Evolutionary conservation across 176 grass and related monocot species (phyloP).

Genomic region (Carex scoparia): DNA sequence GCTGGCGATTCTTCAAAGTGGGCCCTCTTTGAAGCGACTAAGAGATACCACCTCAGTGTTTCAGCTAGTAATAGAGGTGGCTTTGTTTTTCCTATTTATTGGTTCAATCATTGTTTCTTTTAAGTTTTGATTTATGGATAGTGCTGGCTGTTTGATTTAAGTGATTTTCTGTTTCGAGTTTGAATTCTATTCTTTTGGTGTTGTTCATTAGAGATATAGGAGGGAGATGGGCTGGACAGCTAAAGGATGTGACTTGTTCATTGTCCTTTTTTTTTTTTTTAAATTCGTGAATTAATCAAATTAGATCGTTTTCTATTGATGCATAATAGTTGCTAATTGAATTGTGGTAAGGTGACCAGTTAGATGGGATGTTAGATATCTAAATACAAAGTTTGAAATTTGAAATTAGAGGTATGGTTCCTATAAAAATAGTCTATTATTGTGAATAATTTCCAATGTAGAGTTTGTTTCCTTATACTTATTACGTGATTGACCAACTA

Average conservation of each 20-base stretch:
- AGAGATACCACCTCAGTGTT: constrained; percentile 4
- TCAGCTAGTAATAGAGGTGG: constrained; percentile 17
- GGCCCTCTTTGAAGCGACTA: not conserved
- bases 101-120: not conserved
- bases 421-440: not conserved
- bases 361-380: not conserved
- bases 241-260: not conserved
- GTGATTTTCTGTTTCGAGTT: not conserved
- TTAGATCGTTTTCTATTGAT: not conserved
- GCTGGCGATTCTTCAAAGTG: constrained; percentile 4
- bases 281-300: not conserved
- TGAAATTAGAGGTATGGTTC: not conserved
- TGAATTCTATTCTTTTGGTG: not conserved
- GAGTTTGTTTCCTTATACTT: not conserved
- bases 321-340: not conserved
- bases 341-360: not conserved
- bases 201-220: not conserved
- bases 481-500: not conserved
- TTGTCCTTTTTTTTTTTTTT: not conserved
- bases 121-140: not conserved
- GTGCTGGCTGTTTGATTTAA: not conserved
- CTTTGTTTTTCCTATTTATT: not conserved
- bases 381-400: not conserved
- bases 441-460: not conserved
- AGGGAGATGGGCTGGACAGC: not conserved